Evolutionary conservation across 495 filamentous ascomycete genomes (phyloP), one percentile per base, ranked within the genome.

Genomic region (Xylaria grammica): DNA sequence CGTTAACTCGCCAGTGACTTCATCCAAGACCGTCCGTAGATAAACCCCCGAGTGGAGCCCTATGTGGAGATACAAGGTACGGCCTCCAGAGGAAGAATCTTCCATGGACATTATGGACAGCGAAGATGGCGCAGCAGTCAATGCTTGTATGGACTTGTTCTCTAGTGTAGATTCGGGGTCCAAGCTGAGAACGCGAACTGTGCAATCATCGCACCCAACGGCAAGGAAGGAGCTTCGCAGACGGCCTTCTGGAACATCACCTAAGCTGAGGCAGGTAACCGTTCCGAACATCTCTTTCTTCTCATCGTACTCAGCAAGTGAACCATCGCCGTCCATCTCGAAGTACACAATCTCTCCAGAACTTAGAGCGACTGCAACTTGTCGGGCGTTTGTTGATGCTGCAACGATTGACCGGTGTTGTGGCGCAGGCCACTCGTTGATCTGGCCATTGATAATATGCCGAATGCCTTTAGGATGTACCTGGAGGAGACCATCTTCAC

Each of bases 291-390:
- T 96, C 72, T 96, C 90, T 65, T 91, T 91, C 77, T 94, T 93
- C 66, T 98, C 94, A 56, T 98, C 93, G 66, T 97, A 96, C 76
- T 98, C 94, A 30, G 93, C 92, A 15, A 99, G 81, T 6, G 89
- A 88, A 10, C 93, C 94, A 78, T 98, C 94, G 2, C 86, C 83
- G 72, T 96, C 96, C 89, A 96, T 91, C 75, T 97, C 96, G 67
- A 99, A 99, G 72, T 97, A 98, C 20, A 95, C 91, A 60, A 99
- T 95, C 73, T 99, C 95, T 11, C 93, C 92, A 15, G 93, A 97
- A 70, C 93, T 97, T 38, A 99, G 78, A 17, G 94, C 95, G 44
- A 99, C 88, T 0, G 93, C 93, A 24, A 98, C 91, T 75, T 99
- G 95, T 45, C 91, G 86, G 64, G 94, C 88, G 69, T 99, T 99